Percentiles rank a stretch among this genome's conserved stretches.
Evolutionary conservation across 495 filamentous ascomycete genomes (phyloP).

Genomic region (Aspergillus biplanus): DNA sequence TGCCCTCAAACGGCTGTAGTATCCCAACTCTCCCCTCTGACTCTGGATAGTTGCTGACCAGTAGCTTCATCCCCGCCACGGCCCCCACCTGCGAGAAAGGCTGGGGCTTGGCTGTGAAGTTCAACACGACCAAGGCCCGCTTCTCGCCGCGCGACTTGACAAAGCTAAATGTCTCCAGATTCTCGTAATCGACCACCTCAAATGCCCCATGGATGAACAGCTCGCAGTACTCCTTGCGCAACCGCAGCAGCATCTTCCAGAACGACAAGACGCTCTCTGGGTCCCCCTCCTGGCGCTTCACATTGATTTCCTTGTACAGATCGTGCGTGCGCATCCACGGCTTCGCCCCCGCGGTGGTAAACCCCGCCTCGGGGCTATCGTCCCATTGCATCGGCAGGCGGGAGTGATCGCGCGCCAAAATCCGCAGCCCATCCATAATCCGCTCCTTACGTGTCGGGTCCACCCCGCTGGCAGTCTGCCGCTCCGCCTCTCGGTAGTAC

Average conservation of each 20-base stretch:
- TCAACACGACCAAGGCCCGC: constrained; percentile 28
- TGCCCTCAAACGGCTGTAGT: constrained; percentile 26
- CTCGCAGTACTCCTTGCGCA: constrained; percentile 53
- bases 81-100: no score
- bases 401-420: constrained; percentile 47
- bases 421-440: constrained; percentile 29
- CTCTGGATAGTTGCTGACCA: constrained; percentile 24
- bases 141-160: constrained; percentile 22
- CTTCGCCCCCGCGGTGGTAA: constrained; percentile 25
- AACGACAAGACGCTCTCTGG: constrained; percentile 44
- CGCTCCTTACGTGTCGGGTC: constrained; percentile 20
- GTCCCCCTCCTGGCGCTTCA: constrained; percentile 41
- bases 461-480: background rate
- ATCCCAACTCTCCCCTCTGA: constrained; percentile 5
- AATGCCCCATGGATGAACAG: constrained; percentile 60
- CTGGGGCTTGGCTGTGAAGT: constrained; percentile 22
- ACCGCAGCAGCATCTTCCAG: constrained; percentile 46
- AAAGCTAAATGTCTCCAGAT: constrained; percentile 38
- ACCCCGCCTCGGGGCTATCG: constrained; percentile 46
- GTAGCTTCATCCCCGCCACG: constrained; percentile 18
- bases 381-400: constrained; percentile 66
- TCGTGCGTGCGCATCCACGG: constrained; percentile 61
- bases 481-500: constrained; percentile 47
- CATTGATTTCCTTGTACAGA: constrained; percentile 47
- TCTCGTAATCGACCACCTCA: constrained; percentile 41